A percentile compares a stretch with the other conserved stretches of the same genome.
Conservation (phyloP, 352 stramenopile genomes). For the Pythium chondricola region DNA sequence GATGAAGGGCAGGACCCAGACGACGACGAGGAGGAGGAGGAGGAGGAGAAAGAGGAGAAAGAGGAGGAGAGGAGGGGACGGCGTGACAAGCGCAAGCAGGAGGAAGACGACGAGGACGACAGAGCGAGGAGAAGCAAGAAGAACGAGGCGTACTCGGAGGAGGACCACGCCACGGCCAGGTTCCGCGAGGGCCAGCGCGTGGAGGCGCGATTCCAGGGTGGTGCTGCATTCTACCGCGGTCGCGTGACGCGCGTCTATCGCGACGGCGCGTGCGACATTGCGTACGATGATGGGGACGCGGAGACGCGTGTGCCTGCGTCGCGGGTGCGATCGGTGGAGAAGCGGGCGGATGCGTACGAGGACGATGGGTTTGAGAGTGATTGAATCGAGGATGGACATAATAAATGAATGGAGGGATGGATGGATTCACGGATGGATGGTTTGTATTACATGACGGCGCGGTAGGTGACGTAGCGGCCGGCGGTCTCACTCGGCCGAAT, state of each 20-base stretch:
- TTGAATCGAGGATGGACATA: too few species aligned
- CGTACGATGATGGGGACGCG: constrained; percentile 70
- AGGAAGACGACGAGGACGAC: constrained; percentile 14
- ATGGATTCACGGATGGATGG: not conserved
- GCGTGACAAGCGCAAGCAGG: not conserved
- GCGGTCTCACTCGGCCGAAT: constrained; percentile 98
- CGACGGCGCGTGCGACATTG: constrained; percentile 54
- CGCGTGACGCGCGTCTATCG: constrained; percentile 40
- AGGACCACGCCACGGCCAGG: constrained; percentile 21
- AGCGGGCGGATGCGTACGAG: constrained; percentile 29
- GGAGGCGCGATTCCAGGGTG: constrained; percentile 57
- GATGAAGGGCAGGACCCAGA: constrained; percentile 20
- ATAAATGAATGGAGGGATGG: too few species aligned
- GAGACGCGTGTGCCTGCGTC: constrained; percentile 41
- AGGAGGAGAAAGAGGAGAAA: constrained; percentile 4
- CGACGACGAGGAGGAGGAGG: constrained; percentile 14
- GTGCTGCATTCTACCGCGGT: constrained; percentile 38
- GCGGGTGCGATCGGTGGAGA: constrained; percentile 29
- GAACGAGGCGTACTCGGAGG: not conserved
- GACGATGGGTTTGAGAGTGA: constrained; percentile 67
- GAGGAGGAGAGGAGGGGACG: not conserved
- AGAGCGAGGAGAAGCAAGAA: not conserved
- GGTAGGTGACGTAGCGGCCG: constrained; percentile 99
- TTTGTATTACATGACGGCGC: constrained; percentile 94
- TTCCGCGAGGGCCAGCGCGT: constrained; percentile 51